These are phyloP conservation scores for Saururus chinensis DNA, from an alignment of 164 flowering plant genomes.

Conservation along the genomic window DNA sequence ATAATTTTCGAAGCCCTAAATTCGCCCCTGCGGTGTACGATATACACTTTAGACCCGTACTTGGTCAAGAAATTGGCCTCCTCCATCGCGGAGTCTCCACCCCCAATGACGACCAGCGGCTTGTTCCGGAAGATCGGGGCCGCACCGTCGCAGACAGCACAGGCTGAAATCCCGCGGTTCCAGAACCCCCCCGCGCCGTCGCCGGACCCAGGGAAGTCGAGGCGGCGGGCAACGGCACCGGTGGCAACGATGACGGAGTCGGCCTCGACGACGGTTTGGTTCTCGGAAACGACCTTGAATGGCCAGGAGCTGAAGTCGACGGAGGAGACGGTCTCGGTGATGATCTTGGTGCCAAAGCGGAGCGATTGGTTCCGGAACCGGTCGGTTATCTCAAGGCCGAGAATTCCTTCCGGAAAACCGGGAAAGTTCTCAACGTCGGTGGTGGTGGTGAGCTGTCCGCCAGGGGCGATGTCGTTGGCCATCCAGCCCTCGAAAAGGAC, in stretches of 20 bases:
- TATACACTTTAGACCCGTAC: constrained; percentile 71
- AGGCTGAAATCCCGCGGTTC: constrained; percentile 92
- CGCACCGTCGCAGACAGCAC: constrained; percentile 78
- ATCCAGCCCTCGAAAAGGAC: constrained; percentile 91
- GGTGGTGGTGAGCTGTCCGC: constrained; percentile 97
- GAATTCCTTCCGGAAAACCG: constrained; percentile 79
- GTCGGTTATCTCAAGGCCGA: constrained; percentile 65
- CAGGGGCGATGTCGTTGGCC: constrained; percentile 96
- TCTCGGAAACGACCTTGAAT: constrained; percentile 47
- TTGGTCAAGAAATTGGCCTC: constrained; percentile 83
- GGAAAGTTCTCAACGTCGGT: constrained; percentile 97
- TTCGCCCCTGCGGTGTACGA: constrained; percentile 65
- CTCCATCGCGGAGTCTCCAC: constrained; percentile 98
- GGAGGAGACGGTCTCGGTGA: constrained; percentile 63
- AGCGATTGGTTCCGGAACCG: constrained; percentile 51
- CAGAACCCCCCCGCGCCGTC: constrained; percentile 58
- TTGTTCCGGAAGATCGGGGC: constrained; percentile 78
- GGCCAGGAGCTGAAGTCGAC: constrained; percentile 63
- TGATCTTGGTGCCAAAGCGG: constrained; percentile 62
- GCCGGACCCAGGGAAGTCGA: constrained; percentile 58
- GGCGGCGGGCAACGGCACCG: constrained; percentile 76
- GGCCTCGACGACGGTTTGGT: constrained; percentile 38
- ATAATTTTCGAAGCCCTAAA: constrained; percentile 92
- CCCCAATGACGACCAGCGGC: constrained; percentile 87
- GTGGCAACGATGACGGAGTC: constrained; percentile 78